Evolutionary conservation across 106 monocot species (phyloP).

Genomic region (Apostasia ramifera): DNA sequence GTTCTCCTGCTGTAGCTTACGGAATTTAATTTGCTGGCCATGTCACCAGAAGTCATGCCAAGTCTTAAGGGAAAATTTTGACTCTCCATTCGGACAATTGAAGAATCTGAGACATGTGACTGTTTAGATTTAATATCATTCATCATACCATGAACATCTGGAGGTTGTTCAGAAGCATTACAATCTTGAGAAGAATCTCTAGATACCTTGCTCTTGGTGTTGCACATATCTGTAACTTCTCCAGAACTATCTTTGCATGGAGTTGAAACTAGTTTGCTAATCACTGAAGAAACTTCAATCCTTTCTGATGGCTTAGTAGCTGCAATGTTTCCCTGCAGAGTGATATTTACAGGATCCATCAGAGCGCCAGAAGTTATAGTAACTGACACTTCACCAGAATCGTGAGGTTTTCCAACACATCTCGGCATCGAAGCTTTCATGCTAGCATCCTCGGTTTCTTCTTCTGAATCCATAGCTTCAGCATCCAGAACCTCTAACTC

Average conservation of each 20-base stretch:
- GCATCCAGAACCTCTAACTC: conserved; percentile 78
- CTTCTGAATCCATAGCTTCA: conserved; percentile 81
- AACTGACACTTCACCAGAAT: conserved; percentile 4
- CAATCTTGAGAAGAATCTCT: not conserved
- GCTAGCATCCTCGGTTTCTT: conserved; percentile 44
- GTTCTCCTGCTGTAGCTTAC: conserved; percentile 27
- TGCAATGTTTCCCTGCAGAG: conserved; percentile 1
- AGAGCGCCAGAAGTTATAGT: conserved; percentile 7
- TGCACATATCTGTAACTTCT: not conserved
- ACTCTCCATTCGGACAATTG: conserved; percentile 5
- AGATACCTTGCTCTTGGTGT: not conserved
- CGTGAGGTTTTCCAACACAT: conserved; percentile 6
- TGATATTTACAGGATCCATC: not conserved
- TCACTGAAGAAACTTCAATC: conserved; percentile 2
- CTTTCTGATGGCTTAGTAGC: conserved; percentile 2
- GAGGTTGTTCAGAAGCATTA: not conserved
- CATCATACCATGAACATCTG: not conserved
- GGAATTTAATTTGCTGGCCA: conserved; percentile 12
- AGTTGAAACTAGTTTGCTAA: conserved; percentile 7
- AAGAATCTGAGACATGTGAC: not conserved
- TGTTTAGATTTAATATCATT: not conserved
- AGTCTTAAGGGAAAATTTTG: not conserved
- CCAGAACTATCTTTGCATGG: conserved; percentile 11
- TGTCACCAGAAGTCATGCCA: conserved; percentile 1
- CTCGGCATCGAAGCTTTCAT: conserved; percentile 6